Conservation (phyloP, 495 filamentous ascomycete genomes). For the Cercophora scortea region DNA sequence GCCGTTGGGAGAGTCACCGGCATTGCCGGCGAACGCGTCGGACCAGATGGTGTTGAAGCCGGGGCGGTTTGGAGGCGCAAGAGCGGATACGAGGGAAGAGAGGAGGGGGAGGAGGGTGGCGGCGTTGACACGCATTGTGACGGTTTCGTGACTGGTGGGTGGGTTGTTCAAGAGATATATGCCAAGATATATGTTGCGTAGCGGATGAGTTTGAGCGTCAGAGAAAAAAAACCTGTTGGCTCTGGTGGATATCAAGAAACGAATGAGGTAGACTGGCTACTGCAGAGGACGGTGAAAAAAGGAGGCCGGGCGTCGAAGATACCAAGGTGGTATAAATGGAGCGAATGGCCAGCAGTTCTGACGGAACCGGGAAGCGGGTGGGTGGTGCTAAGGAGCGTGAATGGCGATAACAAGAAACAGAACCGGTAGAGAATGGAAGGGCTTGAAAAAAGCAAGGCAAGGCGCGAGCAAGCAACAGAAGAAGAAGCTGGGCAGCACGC, state of each 20-base stretch:
- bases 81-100: conserved; percentile 16
- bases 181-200: too few species aligned
- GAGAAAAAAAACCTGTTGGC: too few species aligned
- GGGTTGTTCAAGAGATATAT: too few species aligned
- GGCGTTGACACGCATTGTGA: conserved; percentile 12
- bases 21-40: conserved; percentile 16
- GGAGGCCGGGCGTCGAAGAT: background rate
- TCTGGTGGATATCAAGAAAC: too few species aligned
- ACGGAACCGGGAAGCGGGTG: background rate
- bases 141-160: background rate
- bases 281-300: background rate
- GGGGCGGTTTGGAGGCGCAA: conserved; percentile 10
- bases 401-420: background rate
- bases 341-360: conserved; percentile 2
- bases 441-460: background rate
- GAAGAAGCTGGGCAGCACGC: background rate
- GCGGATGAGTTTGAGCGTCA: too few species aligned
- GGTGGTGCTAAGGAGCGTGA: background rate
- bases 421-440: background rate
- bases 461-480: background rate
- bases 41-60: conserved; percentile 21
- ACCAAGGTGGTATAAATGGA: background rate
- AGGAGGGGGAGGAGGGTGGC: conserved; percentile 12
- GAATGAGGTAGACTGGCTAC: background rate
- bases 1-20: conserved; percentile 13